Evolutionary conservation across 116 monocot genomes (phyloP), one percentile per base, ranked within the genome.

Genomic region (Cymodocea nodosa): DNA sequence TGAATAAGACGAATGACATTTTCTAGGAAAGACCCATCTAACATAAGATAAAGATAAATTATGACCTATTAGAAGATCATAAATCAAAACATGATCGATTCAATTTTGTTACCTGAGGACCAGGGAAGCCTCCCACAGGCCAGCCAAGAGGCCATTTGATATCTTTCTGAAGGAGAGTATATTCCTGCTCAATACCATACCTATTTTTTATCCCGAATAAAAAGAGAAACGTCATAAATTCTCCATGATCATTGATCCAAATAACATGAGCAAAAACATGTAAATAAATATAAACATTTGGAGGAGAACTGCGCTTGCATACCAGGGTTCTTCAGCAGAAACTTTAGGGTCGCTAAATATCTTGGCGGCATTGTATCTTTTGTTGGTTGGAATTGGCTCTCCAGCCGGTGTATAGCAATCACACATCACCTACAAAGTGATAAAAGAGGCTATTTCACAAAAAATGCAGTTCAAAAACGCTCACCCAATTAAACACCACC

Each of bases 121-220:
- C 77, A 69, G 84, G 84, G 69, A 50, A 84, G 51, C 84, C 84
- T 51, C 78, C 84, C 34, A 85, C 40, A 4, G 84, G 84, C 84
- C 84, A 84, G 68, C 84, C 84, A 52, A 84, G 68, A 48, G 84
- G 84, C 84, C 84, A 84, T 18, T 75, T 53, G 48, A 78, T 56
- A 14, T 84, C 84, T 59, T 74, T 80, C 61, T 80, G 74, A 14
- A 80, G 77, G 37, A 80, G 78, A 55, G 83, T 80, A 52, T 84
- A 84, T 65, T 84, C 80, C 68, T 84, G 80, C 74, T 84, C 84
- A 52, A 84, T 77, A 9, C 84, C 84, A 51, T 60, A 84, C 84
- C 84, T 84, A 70, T 49, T 50, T n/a, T 8, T 51, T 52, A 44
- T 44, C 6, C 44, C 44, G 0, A 44, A 44, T 30, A 44, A 6